Conservation (phyloP, 192 early-diverging fungal species). For the Funneliformis geosporum region DNA sequence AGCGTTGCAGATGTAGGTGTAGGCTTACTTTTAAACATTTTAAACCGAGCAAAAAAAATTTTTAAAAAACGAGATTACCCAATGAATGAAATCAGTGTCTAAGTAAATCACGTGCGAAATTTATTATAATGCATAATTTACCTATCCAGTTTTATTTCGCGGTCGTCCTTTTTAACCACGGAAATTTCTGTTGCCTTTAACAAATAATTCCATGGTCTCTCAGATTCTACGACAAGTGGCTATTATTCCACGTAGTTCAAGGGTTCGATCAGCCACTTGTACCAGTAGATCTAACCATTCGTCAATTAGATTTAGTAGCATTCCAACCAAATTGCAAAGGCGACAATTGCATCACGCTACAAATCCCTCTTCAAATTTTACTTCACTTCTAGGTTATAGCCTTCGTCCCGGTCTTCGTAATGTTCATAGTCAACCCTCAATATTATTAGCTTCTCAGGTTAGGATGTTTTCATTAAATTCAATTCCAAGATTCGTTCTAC, state of each 20-base stretch:
- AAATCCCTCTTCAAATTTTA: not conserved
- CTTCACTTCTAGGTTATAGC: not conserved
- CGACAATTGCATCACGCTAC: not conserved
- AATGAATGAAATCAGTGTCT: no score
- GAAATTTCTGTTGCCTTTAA: not conserved
- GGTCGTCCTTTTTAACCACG: not conserved
- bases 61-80: not conserved
- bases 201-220: not conserved
- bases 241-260: not conserved
- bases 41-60: no score
- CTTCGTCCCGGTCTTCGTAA: not conserved
- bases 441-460: not conserved
- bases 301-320: not conserved
- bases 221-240: not conserved
- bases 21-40: slow-evolving; percentile 20
- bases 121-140: no score
- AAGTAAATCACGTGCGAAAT: no score
- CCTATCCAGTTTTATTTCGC: not conserved
- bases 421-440: not conserved
- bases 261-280: not conserved
- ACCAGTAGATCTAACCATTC: not conserved
- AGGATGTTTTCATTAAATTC: slow-evolving; percentile 31
- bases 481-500: slow-evolving; percentile 46
- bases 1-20: not conserved
- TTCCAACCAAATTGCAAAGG: not conserved